Conservation (phyloP, 495 filamentous ascomycete species). For the Aspergillus sparsus region DNA sequence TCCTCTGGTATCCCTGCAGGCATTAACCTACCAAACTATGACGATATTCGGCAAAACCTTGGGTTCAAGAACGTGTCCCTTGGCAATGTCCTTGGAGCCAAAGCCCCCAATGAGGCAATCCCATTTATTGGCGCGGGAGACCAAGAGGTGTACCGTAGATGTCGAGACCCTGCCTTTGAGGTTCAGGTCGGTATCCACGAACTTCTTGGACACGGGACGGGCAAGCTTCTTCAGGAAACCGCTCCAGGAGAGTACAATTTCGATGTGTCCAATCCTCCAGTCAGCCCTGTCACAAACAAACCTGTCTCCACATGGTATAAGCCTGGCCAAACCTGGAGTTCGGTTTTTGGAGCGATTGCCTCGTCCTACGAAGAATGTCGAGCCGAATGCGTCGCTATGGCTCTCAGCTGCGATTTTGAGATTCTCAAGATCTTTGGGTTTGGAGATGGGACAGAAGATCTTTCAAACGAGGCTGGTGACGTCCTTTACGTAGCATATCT, state of each 20-base stretch:
- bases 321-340: slow-evolving; percentile 91
- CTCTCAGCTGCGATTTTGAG: slow-evolving; percentile 81
- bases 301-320: slow-evolving; percentile 86
- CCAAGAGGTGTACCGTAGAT: slow-evolving; percentile 72
- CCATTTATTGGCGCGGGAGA: slow-evolving; percentile 81
- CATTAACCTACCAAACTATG: slow-evolving; percentile 84
- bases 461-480: slow-evolving; percentile 76
- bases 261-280: slow-evolving; percentile 72
- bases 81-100: slow-evolving; percentile 88
- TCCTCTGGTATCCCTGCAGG: slow-evolving; percentile 84
- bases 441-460: slow-evolving; percentile 69
- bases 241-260: slow-evolving; percentile 83
- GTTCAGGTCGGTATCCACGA: slow-evolving; percentile 96
- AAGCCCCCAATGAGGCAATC: slow-evolving; percentile 83
- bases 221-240: slow-evolving; percentile 91
- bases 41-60: slow-evolving; percentile 86
- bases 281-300: slow-evolving; percentile 74
- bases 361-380: slow-evolving; percentile 85
- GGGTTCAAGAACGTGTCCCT: slow-evolving; percentile 99
- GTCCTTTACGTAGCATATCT: slow-evolving; percentile 85
- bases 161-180: slow-evolving; percentile 85
- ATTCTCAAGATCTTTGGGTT: slow-evolving; percentile 92
- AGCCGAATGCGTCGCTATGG: slow-evolving; percentile 92
- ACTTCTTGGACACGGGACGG: slow-evolving; percentile 92
- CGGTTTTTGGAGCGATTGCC: slow-evolving; percentile 83